A percentile compares a stretch with the other conserved stretches of the same genome.
Evolutionary conservation across 805 yeast genomes (phyloP).

Genomic region (Candida fluviatilis): DNA sequence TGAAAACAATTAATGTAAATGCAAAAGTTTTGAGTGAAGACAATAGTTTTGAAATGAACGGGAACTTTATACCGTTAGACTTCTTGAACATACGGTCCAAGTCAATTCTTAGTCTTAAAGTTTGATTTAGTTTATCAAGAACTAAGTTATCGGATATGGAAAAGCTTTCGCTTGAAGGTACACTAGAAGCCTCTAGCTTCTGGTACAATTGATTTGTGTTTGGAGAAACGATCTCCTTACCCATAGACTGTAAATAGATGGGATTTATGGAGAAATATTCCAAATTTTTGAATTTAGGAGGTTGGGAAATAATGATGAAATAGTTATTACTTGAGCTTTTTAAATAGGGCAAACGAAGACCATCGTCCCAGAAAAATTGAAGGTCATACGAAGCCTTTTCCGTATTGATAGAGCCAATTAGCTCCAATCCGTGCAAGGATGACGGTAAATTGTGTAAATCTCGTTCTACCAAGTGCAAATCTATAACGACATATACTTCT

Average conservation of each 20-base stretch:
- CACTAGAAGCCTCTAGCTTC: conserved; percentile 13
- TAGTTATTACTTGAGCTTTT: conserved; percentile 1
- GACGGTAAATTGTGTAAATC: conserved; percentile 6
- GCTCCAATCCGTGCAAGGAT: conserved; percentile 10
- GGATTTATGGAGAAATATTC: conserved; percentile 79
- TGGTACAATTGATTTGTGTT: conserved; percentile 15
- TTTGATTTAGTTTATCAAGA: conserved; percentile 31
- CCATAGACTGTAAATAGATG: conserved; percentile 55
- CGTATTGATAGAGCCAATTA: conserved; percentile 15
- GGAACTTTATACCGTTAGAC: not conserved
- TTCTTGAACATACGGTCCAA: not conserved
- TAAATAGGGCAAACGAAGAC: conserved; percentile 13
- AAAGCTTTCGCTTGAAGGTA: not conserved
- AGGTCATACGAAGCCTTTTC: conserved; percentile 6
- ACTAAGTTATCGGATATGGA: conserved; percentile 26
- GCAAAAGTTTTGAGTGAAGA: not conserved
- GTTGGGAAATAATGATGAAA: conserved; percentile 45
- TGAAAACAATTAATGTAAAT: not conserved
- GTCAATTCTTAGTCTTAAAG: conserved; percentile 15
- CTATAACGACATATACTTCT: conserved; percentile 19
- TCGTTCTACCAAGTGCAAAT: conserved; percentile 4
- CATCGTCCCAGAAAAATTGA: conserved; percentile 5
- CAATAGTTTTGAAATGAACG: not conserved
- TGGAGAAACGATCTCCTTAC: conserved; percentile 8
- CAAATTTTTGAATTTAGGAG: conserved; percentile 67